phyloP scores from a whole-genome alignment of 495 filamentous ascomycete species.

The Xylaria sp. region DNA sequence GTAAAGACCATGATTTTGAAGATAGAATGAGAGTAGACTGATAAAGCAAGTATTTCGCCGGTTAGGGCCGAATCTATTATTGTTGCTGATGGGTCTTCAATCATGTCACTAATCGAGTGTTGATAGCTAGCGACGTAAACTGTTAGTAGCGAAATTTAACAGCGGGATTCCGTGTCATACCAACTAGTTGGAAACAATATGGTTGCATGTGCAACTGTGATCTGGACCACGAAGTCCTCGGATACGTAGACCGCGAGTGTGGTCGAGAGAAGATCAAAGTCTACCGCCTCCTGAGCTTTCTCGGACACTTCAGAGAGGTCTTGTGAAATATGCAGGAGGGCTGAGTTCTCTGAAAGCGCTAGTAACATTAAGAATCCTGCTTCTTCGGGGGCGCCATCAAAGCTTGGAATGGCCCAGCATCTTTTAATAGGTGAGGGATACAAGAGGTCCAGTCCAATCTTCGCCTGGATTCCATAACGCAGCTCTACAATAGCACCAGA shows the following conservation, averaged over 20 bases:
- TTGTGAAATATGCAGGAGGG: slow-evolving; percentile 45
- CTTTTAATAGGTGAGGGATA: slow-evolving; percentile 49
- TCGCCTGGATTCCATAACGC: slow-evolving; percentile 73
- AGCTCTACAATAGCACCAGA: slow-evolving; percentile 73
- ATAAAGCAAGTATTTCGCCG: slow-evolving; percentile 43
- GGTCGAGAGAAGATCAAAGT: slow-evolving; percentile 57
- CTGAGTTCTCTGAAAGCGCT: slow-evolving; percentile 54
- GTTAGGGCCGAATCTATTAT: slow-evolving; percentile 46
- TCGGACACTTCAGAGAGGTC: slow-evolving; percentile 47
- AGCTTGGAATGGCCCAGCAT: slow-evolving; percentile 52
- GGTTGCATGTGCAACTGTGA: slow-evolving; percentile 60
- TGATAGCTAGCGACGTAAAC: slow-evolving; percentile 36
- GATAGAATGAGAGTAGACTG: slow-evolving; percentile 38
- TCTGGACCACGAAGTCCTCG: slow-evolving; percentile 54
- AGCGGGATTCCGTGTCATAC: slow-evolving; percentile 29
- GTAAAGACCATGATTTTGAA: slow-evolving; percentile 46
- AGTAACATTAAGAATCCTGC: slow-evolving; percentile 54
- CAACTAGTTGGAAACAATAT: slow-evolving; percentile 37
- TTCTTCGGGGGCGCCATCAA: slow-evolving; percentile 20
- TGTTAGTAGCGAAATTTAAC: slow-evolving; percentile 20
- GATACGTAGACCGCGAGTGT: slow-evolving; percentile 60
- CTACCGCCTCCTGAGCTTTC: slow-evolving; percentile 45
- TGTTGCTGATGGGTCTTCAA: slow-evolving; percentile 30
- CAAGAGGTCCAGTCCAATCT: slow-evolving; percentile 62
- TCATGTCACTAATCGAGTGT: slow-evolving; percentile 34